These are phyloP conservation scores for Trametes punicea DNA, from an alignment of 768 basidiomycete genomes.

Conservation along the genomic window DNA sequence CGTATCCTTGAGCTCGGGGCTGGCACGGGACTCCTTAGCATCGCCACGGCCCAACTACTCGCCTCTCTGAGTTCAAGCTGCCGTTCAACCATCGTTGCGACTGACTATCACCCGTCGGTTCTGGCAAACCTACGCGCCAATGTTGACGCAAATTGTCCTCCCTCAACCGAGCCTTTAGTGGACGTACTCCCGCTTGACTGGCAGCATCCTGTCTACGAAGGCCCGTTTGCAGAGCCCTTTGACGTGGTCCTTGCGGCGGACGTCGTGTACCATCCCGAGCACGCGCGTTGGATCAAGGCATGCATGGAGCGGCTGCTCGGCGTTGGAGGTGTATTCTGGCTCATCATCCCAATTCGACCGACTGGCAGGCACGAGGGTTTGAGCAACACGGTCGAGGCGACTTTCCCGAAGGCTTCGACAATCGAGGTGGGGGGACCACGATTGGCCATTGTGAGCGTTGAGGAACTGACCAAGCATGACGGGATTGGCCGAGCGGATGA, in stretches of 20 bases:
- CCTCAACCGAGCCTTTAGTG: conserved; percentile 29
- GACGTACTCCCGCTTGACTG: conserved; percentile 60
- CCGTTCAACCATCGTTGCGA: conserved; percentile 50
- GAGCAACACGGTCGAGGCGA: conserved; percentile 50
- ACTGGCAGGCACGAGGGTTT: conserved; percentile 62
- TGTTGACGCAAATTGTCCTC: conserved; percentile 48
- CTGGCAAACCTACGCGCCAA: conserved; percentile 65
- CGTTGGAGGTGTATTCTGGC: conserved; percentile 51
- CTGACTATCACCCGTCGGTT: conserved; percentile 78
- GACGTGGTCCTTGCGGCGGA: conserved; percentile 78
- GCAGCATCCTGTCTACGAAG: conserved; percentile 42
- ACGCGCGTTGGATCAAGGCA: conserved; percentile 63
- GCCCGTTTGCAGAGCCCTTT: conserved; percentile 43
- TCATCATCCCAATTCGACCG: conserved; percentile 67
- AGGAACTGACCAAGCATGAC: conserved; percentile 45
- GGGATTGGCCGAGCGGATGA: conserved; percentile 70
- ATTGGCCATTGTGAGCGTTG: conserved; percentile 47
- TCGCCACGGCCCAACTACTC: conserved; percentile 54
- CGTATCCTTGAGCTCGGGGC: conserved; percentile 77
- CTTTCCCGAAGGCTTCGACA: conserved; percentile 39
- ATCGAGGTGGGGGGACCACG: conserved; percentile 5
- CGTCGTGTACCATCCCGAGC: conserved; percentile 69
- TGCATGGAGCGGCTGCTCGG: conserved; percentile 55
- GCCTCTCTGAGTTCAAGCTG: conserved; percentile 6
- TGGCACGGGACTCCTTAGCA: conserved; percentile 81